Base-by-base conservation (phyloP, 441 rosid genomes). In the Eutrema salsugineum region DNA sequence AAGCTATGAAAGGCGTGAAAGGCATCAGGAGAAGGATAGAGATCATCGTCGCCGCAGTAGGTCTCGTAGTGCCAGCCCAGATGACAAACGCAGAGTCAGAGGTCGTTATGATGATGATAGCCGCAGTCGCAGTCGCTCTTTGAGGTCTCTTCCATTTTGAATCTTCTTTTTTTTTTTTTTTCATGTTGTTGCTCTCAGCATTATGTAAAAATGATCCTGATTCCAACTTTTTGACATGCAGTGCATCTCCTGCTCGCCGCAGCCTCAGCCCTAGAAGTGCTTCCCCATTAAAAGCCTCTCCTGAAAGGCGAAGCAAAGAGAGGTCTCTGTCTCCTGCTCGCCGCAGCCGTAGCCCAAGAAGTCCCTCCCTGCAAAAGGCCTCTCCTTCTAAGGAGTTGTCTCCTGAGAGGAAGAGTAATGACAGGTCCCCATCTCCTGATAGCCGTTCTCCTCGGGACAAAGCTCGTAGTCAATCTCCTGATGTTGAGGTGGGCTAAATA, bases 51-150 rank as follows among this genome's bases (percentile, higher is more conserved):
- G 74, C 5, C 88, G 78, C 35, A 87, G 89, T 77, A 73, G 83
- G 84, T 85, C 91, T 77, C 84, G 83, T 54, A 89, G 91, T 70
- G 81, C 75, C 4, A 89, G 88, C 73, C 90, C 90, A 56, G 85
- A 78, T 71, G 67, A 80, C 50, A 87, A 56, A 80, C 83, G 81
- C 42, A 82, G 81, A 58, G 82, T 81, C 62, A 82, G 84, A 76
- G 84, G 83, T 22, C 82, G 81, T 51, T 83, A 85, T 81, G 86
- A 89, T 69, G 83, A 85, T 68, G 91, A 81, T 40, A 80, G 83
- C 16, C 83, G 81, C 30, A 83, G 90, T 68, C 72, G 63, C 43
- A 87, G 94, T 71, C 85, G 73, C 48, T 87, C 91, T 7, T 66
- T 76, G 63, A 89, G 94, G 91, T 86, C 27, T 80, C 73, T 32